phyloP scores from a whole-genome alignment of 2,329 filamentous ascomycete genomes.

The Paraconiothyrium brasiliense region DNA sequence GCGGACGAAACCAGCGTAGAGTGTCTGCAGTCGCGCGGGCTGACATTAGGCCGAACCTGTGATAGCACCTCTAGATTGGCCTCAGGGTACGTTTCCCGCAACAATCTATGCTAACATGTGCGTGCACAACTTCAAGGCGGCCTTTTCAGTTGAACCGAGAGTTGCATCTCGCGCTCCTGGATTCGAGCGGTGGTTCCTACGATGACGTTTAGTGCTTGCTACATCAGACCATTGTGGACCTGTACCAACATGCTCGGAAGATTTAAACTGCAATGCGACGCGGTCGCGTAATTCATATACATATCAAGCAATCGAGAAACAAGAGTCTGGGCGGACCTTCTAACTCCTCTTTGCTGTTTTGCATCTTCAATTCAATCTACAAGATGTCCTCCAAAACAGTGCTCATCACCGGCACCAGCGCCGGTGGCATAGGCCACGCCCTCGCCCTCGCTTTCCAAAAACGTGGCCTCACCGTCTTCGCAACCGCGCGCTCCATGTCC shows the following conservation, averaged over 20 bases:
- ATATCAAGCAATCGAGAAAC: neutral
- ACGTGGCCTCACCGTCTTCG: constrained; percentile 33
- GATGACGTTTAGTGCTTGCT: neutral
- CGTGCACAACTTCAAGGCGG: neutral
- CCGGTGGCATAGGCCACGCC: constrained; percentile 63
- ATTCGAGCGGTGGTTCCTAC: neutral
- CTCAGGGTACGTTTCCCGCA: neutral
- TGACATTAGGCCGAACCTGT: neutral
- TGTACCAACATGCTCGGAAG: neutral
- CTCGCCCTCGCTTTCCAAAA: constrained; percentile 64
- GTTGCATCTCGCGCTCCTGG: neutral
- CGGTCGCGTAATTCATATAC: neutral
- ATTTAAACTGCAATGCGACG: neutral
- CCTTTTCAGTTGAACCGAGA: neutral
- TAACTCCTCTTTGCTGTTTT: too few species aligned
- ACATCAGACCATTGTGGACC: neutral
- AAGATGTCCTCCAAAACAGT: constrained; percentile 12
- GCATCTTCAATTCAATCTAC: neutral
- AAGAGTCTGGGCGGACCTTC: too few species aligned
- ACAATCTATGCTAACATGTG: neutral
- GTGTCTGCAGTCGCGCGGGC: neutral
- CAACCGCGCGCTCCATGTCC: constrained; percentile 19
- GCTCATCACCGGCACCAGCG: constrained; percentile 17
- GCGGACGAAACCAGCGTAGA: neutral
- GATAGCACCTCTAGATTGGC: neutral